Evolutionary conservation across 164 flowering plant genomes (phyloP).

Genomic region (Cinnamomum micranthum): DNA sequence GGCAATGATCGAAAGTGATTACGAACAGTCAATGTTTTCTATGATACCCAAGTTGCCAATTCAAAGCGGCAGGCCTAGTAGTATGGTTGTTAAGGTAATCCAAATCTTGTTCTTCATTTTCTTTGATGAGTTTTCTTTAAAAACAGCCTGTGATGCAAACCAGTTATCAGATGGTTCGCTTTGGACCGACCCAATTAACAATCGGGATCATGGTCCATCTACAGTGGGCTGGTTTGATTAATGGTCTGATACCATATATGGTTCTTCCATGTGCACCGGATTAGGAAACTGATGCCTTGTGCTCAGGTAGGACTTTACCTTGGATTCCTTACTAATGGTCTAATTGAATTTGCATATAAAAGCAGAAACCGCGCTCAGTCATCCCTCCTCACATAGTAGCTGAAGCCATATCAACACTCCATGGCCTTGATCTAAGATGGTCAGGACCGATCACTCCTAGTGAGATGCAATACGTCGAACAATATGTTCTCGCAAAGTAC

Average conservation of each 20-base stretch:
- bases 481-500: conserved; percentile 70
- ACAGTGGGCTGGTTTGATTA: background rate
- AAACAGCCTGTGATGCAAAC: background rate
- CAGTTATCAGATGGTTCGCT: too few relatives aligned
- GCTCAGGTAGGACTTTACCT: background rate
- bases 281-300: background rate
- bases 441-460: conserved; percentile 79
- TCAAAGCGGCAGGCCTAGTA: conserved; percentile 47
- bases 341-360: background rate
- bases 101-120: background rate
- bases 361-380: conserved; percentile 58
- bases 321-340: background rate
- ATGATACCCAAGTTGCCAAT: conserved; percentile 32
- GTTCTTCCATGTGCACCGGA: background rate
- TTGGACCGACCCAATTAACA: too few relatives aligned
- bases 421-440: conserved; percentile 69
- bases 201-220: background rate
- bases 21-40: conserved; percentile 27
- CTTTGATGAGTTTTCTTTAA: conserved; percentile 4
- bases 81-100: conserved; percentile 67
- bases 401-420: conserved; percentile 81
- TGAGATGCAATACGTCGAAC: conserved; percentile 73
- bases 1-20: conserved; percentile 32
- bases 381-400: conserved; percentile 78
- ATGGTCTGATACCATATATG: background rate